phyloP scores from a whole-genome alignment of 2,329 filamentous ascomycete genomes.

The Diaporthe humulicola region DNA sequence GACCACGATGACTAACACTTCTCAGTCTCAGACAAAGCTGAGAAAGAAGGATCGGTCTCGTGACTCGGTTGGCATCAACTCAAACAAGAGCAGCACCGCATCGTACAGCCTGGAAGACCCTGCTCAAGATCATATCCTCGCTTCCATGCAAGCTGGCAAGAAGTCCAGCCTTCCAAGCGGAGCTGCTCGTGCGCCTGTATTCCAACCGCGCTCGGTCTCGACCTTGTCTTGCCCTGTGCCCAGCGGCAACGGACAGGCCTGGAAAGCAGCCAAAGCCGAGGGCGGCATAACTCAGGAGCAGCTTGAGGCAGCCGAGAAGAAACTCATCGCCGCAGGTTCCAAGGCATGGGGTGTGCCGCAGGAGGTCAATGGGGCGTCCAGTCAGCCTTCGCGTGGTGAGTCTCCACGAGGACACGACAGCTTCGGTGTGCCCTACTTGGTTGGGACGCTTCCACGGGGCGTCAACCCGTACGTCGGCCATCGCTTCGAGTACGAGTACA shows the following conservation, averaged over 20 bases:
- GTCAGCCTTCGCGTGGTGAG: not conserved
- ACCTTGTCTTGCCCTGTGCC: constrained; percentile 39
- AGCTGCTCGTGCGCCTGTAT: constrained; percentile 63
- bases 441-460: constrained; percentile 64
- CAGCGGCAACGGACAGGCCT: constrained; percentile 27
- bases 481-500: constrained; percentile 66
- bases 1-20: constrained; percentile 37
- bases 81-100: constrained; percentile 41
- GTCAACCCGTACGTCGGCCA: constrained; percentile 56
- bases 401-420: constrained; percentile 10
- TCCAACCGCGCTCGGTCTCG: constrained; percentile 56
- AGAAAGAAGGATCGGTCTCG: constrained; percentile 41
- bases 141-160: constrained; percentile 46
- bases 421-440: constrained; percentile 63
- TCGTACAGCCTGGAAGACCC: constrained; percentile 47
- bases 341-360: constrained; percentile 33
- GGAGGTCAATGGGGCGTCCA: constrained; percentile 16
- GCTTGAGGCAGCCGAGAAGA: constrained; percentile 37
- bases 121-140: constrained; percentile 38
- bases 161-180: constrained; percentile 57
- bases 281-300: constrained; percentile 34
- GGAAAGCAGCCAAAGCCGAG: constrained; percentile 36
- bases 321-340: constrained; percentile 33
- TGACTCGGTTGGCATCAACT: constrained; percentile 34
- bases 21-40: constrained; percentile 34